Conservation (phyloP, 2,329 filamentous ascomycete species). For the Aspergillus pseudotamarii region DNA sequence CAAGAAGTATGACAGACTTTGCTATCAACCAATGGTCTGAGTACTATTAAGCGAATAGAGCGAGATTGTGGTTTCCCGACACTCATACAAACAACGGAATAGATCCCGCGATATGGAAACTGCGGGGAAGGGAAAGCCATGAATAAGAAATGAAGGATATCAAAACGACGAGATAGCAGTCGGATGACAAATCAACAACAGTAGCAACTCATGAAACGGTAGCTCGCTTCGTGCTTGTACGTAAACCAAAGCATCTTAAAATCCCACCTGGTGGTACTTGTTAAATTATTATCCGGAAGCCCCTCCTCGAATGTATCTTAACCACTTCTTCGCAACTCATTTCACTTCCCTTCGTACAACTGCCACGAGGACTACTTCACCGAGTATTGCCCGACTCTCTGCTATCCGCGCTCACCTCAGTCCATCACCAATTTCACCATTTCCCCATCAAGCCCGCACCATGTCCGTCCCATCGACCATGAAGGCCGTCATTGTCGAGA, state of each 20-base stretch:
- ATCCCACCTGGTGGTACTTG: background rate
- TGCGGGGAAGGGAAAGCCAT: conserved; percentile 4
- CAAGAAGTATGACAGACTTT: background rate
- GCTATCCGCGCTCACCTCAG: conserved; percentile 12
- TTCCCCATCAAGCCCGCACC: conserved; percentile 36
- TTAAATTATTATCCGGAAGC: conserved; percentile 6
- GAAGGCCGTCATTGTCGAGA: conserved; percentile 72
- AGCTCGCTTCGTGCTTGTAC: background rate
- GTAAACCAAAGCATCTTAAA: background rate
- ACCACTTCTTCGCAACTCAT: conserved; percentile 5
- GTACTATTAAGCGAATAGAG: background rate
- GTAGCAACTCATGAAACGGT: too few species aligned
- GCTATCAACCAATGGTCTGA: background rate
- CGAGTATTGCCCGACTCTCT: conserved; percentile 12
- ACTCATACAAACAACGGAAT: background rate
- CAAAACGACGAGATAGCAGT: background rate
- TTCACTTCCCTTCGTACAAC: conserved; percentile 5
- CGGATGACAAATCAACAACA: conserved; percentile 14
- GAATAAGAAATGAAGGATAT: background rate
- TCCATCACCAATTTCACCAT: conserved; percentile 2
- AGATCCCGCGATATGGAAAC: background rate
- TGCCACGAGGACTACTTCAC: conserved; percentile 2
- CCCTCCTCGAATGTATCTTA: conserved; percentile 10
- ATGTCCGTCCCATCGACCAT: conserved; percentile 65
- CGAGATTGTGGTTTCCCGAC: background rate